Evolutionary conservation across 164 flowering plant species (phyloP).

Genomic region (Sedum album): DNA sequence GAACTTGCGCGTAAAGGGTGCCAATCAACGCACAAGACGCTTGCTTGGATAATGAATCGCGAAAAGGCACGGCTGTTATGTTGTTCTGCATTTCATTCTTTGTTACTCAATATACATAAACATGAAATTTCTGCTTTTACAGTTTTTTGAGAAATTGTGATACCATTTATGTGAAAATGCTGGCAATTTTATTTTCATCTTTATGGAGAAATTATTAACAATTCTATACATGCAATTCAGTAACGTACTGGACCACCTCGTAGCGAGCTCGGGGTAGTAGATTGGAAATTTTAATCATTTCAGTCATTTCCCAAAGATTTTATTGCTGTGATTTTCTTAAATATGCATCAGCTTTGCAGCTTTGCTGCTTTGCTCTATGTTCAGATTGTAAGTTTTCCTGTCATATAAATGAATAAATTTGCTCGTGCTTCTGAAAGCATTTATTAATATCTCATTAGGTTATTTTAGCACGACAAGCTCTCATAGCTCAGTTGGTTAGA

Average conservation of each 20-base stretch:
- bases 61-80: neutral
- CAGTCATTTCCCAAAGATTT: no score
- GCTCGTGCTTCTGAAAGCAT: no score
- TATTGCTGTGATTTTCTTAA: no score
- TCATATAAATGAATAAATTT: no score
- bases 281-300: no score
- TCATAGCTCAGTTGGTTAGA: conserved; percentile 81
- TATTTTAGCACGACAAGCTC: no score
- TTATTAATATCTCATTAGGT: no score
- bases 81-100: neutral
- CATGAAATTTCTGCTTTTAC: neutral
- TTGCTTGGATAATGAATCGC: conserved; percentile 20
- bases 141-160: neutral
- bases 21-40: conserved; percentile 47
- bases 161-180: neutral
- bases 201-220: neutral
- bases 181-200: neutral
- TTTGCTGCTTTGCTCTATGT: no score
- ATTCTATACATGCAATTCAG: neutral
- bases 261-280: neutral
- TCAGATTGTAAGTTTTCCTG: no score
- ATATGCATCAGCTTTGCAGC: no score
- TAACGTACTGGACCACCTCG: neutral
- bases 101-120: neutral
- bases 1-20: conserved; percentile 47